These are phyloP conservation scores for Chrysoporthe austroafricana DNA, from an alignment of 2,329 filamentous ascomycete species.

Conservation along the genomic window DNA sequence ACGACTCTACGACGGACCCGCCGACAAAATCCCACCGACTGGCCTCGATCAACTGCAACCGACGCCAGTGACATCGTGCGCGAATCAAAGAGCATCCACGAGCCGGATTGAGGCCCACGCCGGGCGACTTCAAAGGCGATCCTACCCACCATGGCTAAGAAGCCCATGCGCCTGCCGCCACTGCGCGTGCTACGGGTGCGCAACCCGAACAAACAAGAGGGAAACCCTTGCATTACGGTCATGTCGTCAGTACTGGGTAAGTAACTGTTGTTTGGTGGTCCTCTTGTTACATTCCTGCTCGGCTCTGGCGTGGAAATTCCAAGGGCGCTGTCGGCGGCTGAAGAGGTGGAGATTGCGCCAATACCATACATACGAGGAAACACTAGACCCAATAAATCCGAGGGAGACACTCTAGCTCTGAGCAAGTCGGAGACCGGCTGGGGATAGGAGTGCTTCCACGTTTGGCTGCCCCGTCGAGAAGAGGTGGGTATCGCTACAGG, in stretches of 20 bases:
- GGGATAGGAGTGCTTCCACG: background rate
- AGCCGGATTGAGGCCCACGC: conserved; percentile 23
- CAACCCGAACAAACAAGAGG: conserved; percentile 52
- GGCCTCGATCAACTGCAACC: background rate
- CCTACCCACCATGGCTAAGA: conserved; percentile 14
- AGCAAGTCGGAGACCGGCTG: background rate
- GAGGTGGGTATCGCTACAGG: too few species aligned
- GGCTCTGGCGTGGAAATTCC: background rate
- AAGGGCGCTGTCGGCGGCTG: background rate
- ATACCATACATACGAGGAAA: background rate
- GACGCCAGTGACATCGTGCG: background rate
- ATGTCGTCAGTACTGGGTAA: conserved; percentile 63
- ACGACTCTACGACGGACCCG: background rate
- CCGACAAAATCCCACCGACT: background rate
- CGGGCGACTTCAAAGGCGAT: conserved; percentile 20
- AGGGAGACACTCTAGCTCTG: background rate
- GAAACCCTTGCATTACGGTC: conserved; percentile 58
- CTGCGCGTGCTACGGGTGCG: conserved; percentile 59
- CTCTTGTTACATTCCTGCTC: background rate
- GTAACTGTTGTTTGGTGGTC: conserved; percentile 33
- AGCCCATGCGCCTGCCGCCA: conserved; percentile 52
- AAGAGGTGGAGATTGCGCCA: background rate
- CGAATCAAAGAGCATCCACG: background rate
- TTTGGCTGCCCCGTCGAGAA: background rate
- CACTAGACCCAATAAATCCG: background rate